These are phyloP conservation scores for Fraxinus anomala DNA, from an alignment of 257 asterid species.

Conservation along the genomic window DNA sequence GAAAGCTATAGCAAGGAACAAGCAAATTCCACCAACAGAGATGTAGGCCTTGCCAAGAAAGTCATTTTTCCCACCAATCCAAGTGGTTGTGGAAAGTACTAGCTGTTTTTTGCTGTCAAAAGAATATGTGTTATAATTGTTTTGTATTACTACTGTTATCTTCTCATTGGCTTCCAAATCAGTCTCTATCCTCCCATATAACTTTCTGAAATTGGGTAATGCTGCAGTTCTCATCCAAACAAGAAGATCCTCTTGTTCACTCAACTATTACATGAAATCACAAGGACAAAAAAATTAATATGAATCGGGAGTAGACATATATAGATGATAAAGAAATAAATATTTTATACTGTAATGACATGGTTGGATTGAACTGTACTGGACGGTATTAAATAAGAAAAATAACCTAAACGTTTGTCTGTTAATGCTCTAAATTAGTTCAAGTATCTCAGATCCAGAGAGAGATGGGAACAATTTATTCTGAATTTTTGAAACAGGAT, in stretches of 20 bases:
- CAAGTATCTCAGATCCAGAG: no score
- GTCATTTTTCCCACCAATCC: slow-evolving; percentile 90
- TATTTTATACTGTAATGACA: not conserved
- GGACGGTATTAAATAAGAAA: no score
- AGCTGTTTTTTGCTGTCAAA: slow-evolving; percentile 70
- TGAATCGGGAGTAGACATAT: no score
- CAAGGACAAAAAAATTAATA: not conserved
- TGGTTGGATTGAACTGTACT: no score
- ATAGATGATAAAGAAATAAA: not conserved
- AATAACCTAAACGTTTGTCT: no score
- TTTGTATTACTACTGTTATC: slow-evolving; percentile 65
- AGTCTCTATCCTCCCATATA: slow-evolving; percentile 74
- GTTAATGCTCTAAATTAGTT: no score
- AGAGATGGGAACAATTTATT: no score
- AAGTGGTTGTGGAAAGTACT: slow-evolving; percentile 78
- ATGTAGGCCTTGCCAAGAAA: slow-evolving; percentile 69
- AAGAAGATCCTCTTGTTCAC: slow-evolving; percentile 90
- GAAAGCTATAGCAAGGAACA: slow-evolving; percentile 56
- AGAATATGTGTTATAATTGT: slow-evolving; percentile 76
- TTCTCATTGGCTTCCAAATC: slow-evolving; percentile 72
- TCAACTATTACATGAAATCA: slow-evolving; percentile 49
- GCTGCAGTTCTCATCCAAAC: slow-evolving; percentile 97
- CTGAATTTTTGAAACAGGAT: no score
- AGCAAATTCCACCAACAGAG: slow-evolving; percentile 68
- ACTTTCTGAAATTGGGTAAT: slow-evolving; percentile 70